These are phyloP conservation scores for Bocquillonia castaneifolia DNA, from an alignment of 441 rosid species.

Conservation along the genomic window DNA sequence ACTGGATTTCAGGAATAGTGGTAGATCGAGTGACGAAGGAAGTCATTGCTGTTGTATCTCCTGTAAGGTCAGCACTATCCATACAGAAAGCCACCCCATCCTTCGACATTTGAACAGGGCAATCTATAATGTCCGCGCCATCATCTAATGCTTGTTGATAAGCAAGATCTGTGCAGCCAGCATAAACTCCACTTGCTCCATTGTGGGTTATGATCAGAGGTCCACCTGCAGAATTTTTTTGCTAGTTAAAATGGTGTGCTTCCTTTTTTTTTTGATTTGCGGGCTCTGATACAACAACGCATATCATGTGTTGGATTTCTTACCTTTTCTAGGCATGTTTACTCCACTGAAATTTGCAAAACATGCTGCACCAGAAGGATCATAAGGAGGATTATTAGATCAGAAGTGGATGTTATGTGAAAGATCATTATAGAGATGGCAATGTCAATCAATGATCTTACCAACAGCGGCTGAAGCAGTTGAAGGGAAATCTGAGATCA, in stretches of 20 bases:
- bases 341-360: slow-evolving; percentile 33
- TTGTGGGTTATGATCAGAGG: slow-evolving; percentile 63
- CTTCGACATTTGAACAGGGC: slow-evolving; percentile 79
- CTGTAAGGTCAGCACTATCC: slow-evolving; percentile 53
- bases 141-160: slow-evolving; percentile 72
- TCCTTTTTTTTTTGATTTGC: not conserved
- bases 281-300: not conserved
- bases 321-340: slow-evolving; percentile 33
- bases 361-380: slow-evolving; percentile 51
- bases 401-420: not conserved
- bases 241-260: not conserved
- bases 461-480: slow-evolving; percentile 71
- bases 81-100: slow-evolving; percentile 80
- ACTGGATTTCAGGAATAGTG: slow-evolving; percentile 58
- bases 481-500: slow-evolving; percentile 74
- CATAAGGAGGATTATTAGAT: slow-evolving; percentile 1
- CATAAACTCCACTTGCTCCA: slow-evolving; percentile 85
- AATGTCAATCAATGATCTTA: slow-evolving; percentile 26
- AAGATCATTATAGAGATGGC: not conserved
- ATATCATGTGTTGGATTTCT: not conserved
- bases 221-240: slow-evolving; percentile 28
- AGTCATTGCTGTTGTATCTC: slow-evolving; percentile 53
- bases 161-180: slow-evolving; percentile 82
- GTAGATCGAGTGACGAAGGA: slow-evolving; percentile 48
- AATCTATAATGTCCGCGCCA: slow-evolving; percentile 83